Percentiles rank a stretch among this genome's conserved stretches.
Evolutionary conservation across 345 rosid species (phyloP).

Genomic region (Ailanthus altissimus): DNA sequence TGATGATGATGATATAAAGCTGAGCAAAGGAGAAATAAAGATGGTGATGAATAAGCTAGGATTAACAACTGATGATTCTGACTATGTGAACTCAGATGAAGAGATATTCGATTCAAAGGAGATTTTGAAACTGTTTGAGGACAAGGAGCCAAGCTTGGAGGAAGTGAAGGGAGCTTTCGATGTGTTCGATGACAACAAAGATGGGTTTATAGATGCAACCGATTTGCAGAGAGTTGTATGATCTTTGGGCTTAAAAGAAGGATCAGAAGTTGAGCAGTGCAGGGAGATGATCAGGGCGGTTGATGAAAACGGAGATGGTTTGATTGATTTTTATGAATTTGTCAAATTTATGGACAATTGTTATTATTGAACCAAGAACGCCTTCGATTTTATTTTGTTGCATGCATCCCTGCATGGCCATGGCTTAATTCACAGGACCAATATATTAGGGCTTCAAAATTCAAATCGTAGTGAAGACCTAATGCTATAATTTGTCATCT

Average conservation of each 20-base stretch:
- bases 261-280: conserved; percentile 15
- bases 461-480: too few relatives aligned
- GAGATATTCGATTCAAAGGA: not conserved
- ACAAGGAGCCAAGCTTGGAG: conserved; percentile 31
- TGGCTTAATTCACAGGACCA: too few relatives aligned
- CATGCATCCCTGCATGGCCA: not conserved
- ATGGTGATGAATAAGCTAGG: conserved; percentile 27
- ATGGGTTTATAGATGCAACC: conserved; percentile 34
- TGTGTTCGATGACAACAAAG: conserved; percentile 38
- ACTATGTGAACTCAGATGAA: not conserved
- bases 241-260: conserved; percentile 19
- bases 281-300: conserved; percentile 21
- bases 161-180: conserved; percentile 38
- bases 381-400: not conserved
- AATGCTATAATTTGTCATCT: too few relatives aligned
- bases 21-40: conserved; percentile 20
- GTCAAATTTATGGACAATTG: conserved; percentile 22
- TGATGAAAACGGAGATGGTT: conserved; percentile 30
- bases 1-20: not conserved
- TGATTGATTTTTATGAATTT: conserved; percentile 30
- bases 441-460: too few relatives aligned
- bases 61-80: not conserved
- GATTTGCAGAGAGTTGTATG: conserved; percentile 34
- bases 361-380: not conserved
- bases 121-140: conserved; percentile 27